Conservation (phyloP, 257 asterid species). For the Nicotiana tomentosiformis region DNA sequence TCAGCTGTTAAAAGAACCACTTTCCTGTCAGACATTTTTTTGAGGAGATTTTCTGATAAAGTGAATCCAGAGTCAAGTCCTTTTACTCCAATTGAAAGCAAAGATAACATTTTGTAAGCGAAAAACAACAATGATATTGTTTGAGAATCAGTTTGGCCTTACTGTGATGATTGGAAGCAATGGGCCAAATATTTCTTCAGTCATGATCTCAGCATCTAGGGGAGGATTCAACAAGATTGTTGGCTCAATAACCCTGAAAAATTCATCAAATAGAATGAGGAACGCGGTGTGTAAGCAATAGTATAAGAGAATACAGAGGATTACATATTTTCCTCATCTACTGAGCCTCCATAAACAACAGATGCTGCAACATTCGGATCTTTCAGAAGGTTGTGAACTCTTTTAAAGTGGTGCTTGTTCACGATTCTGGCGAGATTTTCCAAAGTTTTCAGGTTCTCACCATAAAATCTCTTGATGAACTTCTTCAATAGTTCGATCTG, state of each 20-base stretch:
- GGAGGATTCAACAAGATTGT: constrained; percentile 92
- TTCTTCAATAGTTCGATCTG: constrained; percentile 75
- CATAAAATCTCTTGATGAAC: constrained; percentile 50
- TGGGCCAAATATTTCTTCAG: constrained; percentile 94
- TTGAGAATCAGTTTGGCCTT: constrained; percentile 17
- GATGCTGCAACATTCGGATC: constrained; percentile 61
- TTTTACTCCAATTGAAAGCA: neutral
- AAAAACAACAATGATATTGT: neutral
- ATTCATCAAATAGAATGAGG: neutral
- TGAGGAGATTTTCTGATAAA: neutral
- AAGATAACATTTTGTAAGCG: neutral
- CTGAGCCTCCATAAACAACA: constrained; percentile 78
- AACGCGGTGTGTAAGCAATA: neutral
- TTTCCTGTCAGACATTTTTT: neutral
- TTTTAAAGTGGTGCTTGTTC: constrained; percentile 67
- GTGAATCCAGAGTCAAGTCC: neutral
- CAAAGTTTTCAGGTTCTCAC: constrained; percentile 47
- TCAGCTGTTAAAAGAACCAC: constrained; percentile 39
- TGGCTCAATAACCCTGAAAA: constrained; percentile 74
- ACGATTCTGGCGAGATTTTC: constrained; percentile 65
- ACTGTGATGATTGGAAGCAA: constrained; percentile 87
- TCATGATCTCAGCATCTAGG: constrained; percentile 69
- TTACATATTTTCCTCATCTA: constrained; percentile 59
- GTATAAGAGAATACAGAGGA: constrained; percentile 5
- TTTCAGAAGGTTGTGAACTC: constrained; percentile 55